Percentiles rank a stretch among this genome's conserved stretches.
These are phyloP conservation scores for Barnettozyma hawaiiensis DNA, from an alignment of 1,139 yeast species.

Conservation along the genomic window DNA sequence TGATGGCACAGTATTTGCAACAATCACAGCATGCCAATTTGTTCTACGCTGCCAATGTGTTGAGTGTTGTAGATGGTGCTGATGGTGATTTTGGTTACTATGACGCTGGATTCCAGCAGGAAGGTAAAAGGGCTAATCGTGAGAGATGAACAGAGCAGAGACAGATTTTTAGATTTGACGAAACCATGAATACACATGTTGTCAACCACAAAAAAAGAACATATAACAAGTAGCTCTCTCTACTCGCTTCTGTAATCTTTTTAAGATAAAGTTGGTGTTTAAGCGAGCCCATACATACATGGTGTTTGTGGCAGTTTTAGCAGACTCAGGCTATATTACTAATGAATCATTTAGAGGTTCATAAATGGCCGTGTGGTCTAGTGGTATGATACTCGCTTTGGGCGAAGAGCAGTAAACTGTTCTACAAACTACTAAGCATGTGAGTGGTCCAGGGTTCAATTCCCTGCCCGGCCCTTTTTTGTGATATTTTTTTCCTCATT, in stretches of 20 bases:
- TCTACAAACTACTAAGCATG: conserved; percentile 19
- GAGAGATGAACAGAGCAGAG: not conserved
- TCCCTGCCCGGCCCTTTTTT: conserved; percentile 38
- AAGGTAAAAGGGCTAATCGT: not conserved
- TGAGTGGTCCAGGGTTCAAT: conserved; percentile 42
- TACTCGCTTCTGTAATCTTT: no score
- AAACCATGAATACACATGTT: no score
- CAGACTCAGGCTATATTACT: no score
- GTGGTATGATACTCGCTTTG: conserved; percentile 14
- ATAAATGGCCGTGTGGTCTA: conserved; percentile 12
- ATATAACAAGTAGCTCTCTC: no score
- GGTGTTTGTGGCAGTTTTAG: no score
- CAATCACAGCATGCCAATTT: conserved; percentile 59
- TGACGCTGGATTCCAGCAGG: conserved; percentile 5
- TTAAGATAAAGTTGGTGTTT: no score
- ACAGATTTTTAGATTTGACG: not conserved
- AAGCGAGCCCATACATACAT: no score
- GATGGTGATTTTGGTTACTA: conserved; percentile 17
- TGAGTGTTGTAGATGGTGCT: conserved; percentile 33
- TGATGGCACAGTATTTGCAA: conserved; percentile 72
- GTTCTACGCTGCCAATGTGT: conserved; percentile 50
- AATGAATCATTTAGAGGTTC: no score
- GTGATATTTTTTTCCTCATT: not conserved
- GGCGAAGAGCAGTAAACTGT: conserved; percentile 6
- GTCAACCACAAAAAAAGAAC: no score